These are phyloP conservation scores for Saturnispora ahearnii DNA, from an alignment of 805 yeast species.

Conservation along the genomic window DNA sequence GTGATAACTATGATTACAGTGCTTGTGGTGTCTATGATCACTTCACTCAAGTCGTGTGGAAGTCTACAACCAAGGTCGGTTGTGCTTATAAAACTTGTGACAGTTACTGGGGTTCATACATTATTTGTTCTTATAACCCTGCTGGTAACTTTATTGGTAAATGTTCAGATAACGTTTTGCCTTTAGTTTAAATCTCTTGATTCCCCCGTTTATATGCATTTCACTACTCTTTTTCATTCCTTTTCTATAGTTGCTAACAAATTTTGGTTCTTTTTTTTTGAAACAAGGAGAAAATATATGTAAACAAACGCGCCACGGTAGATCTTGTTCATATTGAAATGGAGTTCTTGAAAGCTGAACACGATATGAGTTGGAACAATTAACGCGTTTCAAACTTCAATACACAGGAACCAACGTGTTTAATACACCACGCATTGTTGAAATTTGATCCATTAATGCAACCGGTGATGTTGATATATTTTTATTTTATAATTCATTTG, in stretches of 20 bases:
- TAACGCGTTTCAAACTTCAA: too few relatives aligned
- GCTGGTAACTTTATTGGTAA: constrained; percentile 63
- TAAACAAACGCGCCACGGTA: not conserved
- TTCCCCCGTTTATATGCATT: not conserved
- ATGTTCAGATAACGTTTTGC: constrained; percentile 29
- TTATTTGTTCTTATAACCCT: constrained; percentile 69
- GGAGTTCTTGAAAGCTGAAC: too few relatives aligned
- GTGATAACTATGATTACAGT: constrained; percentile 41
- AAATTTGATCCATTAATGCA: too few relatives aligned
- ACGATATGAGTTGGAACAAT: too few relatives aligned
- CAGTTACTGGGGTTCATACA: constrained; percentile 45
- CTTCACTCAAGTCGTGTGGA: constrained; percentile 74
- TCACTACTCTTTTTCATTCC: not conserved
- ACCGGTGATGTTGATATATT: too few relatives aligned
- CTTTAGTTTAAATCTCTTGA: constrained; percentile 11
- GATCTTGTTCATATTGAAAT: not conserved
- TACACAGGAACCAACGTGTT: too few relatives aligned
- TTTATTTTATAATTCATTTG: too few relatives aligned
- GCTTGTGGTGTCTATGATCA: constrained; percentile 46
- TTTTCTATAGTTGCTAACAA: not conserved
- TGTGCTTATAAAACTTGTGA: constrained; percentile 50
- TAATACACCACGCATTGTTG: too few relatives aligned
- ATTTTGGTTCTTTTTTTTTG: not conserved
- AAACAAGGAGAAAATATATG: not conserved
- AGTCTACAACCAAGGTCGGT: constrained; percentile 48